Evolutionary conservation across 108 stramenopile genomes (phyloP), one percentile per base, ranked within the genome.

Genomic region (Ochromonas danica): DNA sequence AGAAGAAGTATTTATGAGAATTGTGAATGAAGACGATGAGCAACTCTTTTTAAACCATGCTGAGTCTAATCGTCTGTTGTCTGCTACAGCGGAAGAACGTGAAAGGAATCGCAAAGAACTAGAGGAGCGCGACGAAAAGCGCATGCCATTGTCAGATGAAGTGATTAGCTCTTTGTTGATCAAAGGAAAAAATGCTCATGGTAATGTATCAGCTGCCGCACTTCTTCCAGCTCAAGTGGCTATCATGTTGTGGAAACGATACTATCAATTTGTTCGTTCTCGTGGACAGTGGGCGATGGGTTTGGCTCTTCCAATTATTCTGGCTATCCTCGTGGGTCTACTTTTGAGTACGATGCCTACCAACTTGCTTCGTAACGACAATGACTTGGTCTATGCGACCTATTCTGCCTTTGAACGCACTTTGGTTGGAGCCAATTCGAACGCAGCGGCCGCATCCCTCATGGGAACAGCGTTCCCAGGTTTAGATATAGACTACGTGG

Each of bases 1-100:
- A 6, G 72, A 75, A 36, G 72, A 75, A 41, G 72, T 75, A 6
- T 75, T 75, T 25, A 75, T 75, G 72, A 6, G 72, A 38, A 75
- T 75, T 60, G 72, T 75, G 17, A 42, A 75, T 41, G 72, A 75
- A 25, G 72, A 75, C 40, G 38, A 45, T 36, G 72, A 75, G 35
- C 72, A 57, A 41, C 25, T 75, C 3, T 60, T 39, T 6, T 14
- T 14, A 33, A 36, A 75, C 31, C 72, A 75, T 41, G 43, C 3
- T 14, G 31, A 36, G 6, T 6, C 72, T 25, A 75, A 75, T 60
- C 43, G 72, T 30, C 14, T 75, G 31, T 75, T 75, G 40, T 6
- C 45, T 75, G 72, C 72, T 10, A 35, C 72, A 28, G 72, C 45
- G 10, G 72, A 45, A 33, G 72, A 75, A 75, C 36, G 72, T 27